phyloP scores from a whole-genome alignment of 2,329 filamentous ascomycete genomes.

The Stagonosporopsis tanaceti region DNA sequence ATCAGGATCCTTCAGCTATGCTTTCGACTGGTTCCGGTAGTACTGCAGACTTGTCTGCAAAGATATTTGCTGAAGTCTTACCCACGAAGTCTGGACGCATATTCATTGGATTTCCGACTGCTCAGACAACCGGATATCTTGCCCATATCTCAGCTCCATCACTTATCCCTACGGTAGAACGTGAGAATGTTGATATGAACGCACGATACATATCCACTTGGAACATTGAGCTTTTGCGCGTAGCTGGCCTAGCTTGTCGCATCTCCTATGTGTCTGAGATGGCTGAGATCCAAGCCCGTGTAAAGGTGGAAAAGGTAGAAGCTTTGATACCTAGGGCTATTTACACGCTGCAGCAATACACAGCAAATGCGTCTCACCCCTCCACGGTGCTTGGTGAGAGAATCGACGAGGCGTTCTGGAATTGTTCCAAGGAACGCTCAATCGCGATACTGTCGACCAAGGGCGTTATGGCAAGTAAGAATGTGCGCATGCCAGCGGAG shows the following conservation, averaged over 20 bases:
- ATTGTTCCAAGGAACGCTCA: slow-evolving; percentile 75
- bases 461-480: slow-evolving; percentile 83
- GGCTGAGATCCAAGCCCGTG: slow-evolving; percentile 62
- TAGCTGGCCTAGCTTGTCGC: slow-evolving; percentile 87
- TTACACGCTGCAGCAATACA: slow-evolving; percentile 86
- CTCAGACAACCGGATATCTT: slow-evolving; percentile 92
- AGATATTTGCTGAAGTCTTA: slow-evolving; percentile 89
- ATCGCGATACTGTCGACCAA: slow-evolving; percentile 90
- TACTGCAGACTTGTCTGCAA: slow-evolving; percentile 65
- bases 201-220: slow-evolving; percentile 92
- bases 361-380: slow-evolving; percentile 88
- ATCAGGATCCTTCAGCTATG: slow-evolving; percentile 78
- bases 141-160: slow-evolving; percentile 96
- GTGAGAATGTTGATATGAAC: slow-evolving; percentile 96
- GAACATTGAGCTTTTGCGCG: slow-evolving; percentile 92
- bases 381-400: slow-evolving; percentile 82
- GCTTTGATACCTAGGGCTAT: slow-evolving; percentile 79
- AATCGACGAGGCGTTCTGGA: slow-evolving; percentile 97
- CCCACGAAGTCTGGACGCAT: slow-evolving; percentile 89
- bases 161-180: slow-evolving; percentile 95
- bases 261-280: slow-evolving; percentile 91
- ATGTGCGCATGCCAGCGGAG: slow-evolving; percentile 78
- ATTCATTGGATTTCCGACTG: slow-evolving; percentile 97
- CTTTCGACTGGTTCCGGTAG: slow-evolving; percentile 60
- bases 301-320: slow-evolving; percentile 64